Conservation (phyloP, 2,329 filamentous ascomycete genomes). For the Xylaria sp. region DNA sequence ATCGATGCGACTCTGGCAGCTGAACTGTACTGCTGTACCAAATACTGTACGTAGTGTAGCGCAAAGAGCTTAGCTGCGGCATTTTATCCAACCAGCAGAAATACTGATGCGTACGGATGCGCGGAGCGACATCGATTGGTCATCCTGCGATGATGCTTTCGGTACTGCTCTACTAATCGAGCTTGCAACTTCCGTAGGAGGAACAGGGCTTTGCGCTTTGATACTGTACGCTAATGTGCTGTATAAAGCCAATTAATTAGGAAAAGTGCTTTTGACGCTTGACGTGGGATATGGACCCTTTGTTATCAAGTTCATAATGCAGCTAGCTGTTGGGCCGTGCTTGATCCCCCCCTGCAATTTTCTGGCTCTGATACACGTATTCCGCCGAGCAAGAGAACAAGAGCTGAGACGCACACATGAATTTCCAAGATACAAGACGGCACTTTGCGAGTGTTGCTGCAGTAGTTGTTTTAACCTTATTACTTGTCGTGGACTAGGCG, state of each 20-base stretch:
- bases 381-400: too few relatives aligned
- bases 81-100: background rate
- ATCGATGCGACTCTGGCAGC: too few relatives aligned
- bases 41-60: background rate
- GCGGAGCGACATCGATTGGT: background rate
- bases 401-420: too few relatives aligned
- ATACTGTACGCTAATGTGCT: too few relatives aligned
- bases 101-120: background rate
- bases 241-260: background rate
- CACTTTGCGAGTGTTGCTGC: background rate
- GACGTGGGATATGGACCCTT: too few relatives aligned
- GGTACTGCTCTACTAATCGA: background rate
- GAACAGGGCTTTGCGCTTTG: background rate
- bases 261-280: background rate
- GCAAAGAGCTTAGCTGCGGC: background rate
- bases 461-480: conserved; percentile 3
- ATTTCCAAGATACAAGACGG: too few relatives aligned
- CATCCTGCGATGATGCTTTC: background rate
- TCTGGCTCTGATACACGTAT: background rate
- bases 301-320: background rate
- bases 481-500: background rate
- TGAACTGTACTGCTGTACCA: background rate
- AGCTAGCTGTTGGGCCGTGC: background rate
- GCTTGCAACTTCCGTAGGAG: background rate
- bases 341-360: background rate